These are phyloP conservation scores for Trichoderma sp. DNA, from an alignment of 2,329 filamentous ascomycete genomes.

Conservation along the genomic window DNA sequence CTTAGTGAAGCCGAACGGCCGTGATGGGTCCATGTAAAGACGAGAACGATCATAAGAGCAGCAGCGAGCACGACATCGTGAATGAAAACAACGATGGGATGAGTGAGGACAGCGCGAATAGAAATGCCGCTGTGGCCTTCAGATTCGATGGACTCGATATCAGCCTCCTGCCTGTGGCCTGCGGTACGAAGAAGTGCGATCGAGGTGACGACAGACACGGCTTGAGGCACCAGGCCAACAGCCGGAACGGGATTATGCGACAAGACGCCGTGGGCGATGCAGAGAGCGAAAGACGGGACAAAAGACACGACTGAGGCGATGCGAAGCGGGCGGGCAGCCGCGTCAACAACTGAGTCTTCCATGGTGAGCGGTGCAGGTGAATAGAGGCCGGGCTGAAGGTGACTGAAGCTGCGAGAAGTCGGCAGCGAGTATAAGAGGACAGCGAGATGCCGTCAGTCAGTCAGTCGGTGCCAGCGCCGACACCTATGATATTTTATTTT, in stretches of 20 bases:
- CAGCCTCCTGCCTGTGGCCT: constrained; percentile 7
- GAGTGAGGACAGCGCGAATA: constrained; percentile 21
- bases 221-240: constrained; percentile 40
- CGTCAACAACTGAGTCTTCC: constrained; percentile 7
- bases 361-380: neutral
- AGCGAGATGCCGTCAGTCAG: neutral
- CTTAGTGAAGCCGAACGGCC: constrained; percentile 31
- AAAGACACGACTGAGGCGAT: constrained; percentile 36
- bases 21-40: constrained; percentile 40
- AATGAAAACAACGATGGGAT: constrained; percentile 39
- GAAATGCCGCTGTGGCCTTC: neutral
- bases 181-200: constrained; percentile 26
- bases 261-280: constrained; percentile 38
- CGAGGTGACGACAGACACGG: constrained; percentile 34
- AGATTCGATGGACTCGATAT: constrained; percentile 1
- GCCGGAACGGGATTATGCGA: constrained; percentile 36
- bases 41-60: constrained; percentile 38
- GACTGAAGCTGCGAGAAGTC: neutral
- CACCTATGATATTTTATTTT: neutral
- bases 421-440: neutral
- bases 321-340: constrained; percentile 31
- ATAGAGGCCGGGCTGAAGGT: neutral
- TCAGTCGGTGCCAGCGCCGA: neutral
- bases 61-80: constrained; percentile 37
- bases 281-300: constrained; percentile 40